A percentile compares a stretch with the other conserved stretches of the same genome.
Conservation (phyloP, 2,329 filamentous ascomycete species). For the Aspergillus fumigatiaffinis region DNA sequence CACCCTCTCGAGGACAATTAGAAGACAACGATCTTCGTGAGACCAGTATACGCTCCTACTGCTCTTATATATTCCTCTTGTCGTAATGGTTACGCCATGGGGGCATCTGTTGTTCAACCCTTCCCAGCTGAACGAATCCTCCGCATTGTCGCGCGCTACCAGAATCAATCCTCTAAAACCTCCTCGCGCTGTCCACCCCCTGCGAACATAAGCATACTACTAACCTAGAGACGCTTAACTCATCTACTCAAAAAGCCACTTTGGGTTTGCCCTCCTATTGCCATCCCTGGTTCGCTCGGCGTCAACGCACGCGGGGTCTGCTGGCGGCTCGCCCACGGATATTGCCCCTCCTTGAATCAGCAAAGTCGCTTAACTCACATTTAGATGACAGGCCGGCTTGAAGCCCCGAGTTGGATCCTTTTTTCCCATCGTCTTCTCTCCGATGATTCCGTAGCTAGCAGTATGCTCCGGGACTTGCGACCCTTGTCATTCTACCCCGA, state of each 20-base stretch:
- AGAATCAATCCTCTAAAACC: conserved; percentile 3
- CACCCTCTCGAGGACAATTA: not conserved
- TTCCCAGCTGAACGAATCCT: not conserved
- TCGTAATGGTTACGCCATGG: not conserved
- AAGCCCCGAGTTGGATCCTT: conserved; percentile 7
- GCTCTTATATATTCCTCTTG: not conserved
- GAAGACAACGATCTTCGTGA: not conserved
- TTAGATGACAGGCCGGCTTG: conserved; percentile 1
- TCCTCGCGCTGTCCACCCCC: not conserved
- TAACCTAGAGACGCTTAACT: conserved; percentile 1
- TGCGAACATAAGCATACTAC: not conserved
- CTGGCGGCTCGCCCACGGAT: conserved; percentile 14
- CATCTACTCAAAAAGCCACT: not conserved
- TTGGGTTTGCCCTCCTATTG: not conserved
- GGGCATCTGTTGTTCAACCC: not conserved
- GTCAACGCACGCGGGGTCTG: conserved; percentile 15
- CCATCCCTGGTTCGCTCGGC: conserved; percentile 14
- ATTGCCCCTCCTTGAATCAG: conserved; percentile 1
- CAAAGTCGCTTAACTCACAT: not conserved
- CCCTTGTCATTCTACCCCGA: conserved; percentile 6
- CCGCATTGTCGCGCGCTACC: conserved; percentile 20
- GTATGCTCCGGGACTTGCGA: not conserved
- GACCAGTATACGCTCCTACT: not conserved
- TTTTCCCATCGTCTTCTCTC: conserved; percentile 5
- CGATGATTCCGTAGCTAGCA: conserved; percentile 5